These are phyloP conservation scores for Xylariaceae sp. DNA, from an alignment of 2,329 filamentous ascomycete species.

Conservation along the genomic window DNA sequence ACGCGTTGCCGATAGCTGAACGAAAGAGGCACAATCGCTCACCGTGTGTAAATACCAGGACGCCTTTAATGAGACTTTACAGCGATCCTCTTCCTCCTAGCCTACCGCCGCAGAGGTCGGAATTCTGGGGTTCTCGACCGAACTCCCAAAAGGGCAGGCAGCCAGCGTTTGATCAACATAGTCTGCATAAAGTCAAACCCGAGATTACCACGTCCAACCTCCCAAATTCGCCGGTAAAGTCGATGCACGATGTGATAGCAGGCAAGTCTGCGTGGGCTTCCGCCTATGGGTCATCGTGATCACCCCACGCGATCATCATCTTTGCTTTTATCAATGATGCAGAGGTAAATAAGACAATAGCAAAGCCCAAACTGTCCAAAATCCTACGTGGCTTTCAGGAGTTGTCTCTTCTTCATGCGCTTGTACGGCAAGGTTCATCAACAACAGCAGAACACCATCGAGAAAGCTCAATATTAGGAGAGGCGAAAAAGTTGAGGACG, in stretches of 20 bases:
- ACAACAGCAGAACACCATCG: too few species aligned
- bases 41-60: conserved; percentile 11
- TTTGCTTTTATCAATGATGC: not conserved
- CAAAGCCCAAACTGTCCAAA: not conserved
- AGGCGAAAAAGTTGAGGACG: too few species aligned
- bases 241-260: not conserved
- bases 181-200: conserved; percentile 43
- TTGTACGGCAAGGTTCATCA: not conserved
- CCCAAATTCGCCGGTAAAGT: conserved; percentile 3
- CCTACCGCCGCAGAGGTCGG: conserved; percentile 20
- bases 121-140: conserved; percentile 10
- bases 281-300: not conserved
- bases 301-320: not conserved
- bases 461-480: too few species aligned
- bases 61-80: conserved; percentile 14
- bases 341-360: not conserved
- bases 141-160: conserved; percentile 30
- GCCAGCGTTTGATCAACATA: conserved; percentile 40
- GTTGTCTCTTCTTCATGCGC: not conserved
- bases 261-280: not conserved
- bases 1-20: not conserved
- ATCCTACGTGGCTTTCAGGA: not conserved
- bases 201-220: conserved; percentile 30
- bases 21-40: conserved; percentile 15
- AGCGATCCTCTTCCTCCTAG: conserved; percentile 18